Evolutionary conservation across 2,329 filamentous ascomycete genomes (phyloP), one percentile per base, ranked within the genome.

Genomic region (Juglanconis oblonga): DNA sequence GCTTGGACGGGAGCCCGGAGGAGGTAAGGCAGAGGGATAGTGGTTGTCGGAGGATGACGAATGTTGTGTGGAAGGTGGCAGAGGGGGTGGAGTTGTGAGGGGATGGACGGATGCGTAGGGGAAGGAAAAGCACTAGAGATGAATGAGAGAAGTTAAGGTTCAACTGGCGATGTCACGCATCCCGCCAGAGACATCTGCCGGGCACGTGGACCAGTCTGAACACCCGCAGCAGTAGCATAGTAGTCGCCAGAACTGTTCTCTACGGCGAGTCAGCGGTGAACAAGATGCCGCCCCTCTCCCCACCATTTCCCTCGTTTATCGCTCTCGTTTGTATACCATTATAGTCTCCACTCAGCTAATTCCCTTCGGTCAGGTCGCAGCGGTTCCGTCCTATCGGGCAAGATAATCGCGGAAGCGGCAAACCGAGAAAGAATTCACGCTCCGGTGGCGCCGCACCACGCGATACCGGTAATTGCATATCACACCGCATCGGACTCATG

Each of bases 21-120:
- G 42, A 33, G 17, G 47, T 52, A 38, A 49, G 44, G 24, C n/a
- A 52, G 17, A 49, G 36, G 47, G 35, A 42, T 5, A 47, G 42
- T 11, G 49, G n/a, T 24, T 36, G 36, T 17, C 45, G 36, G 9
- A 29, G 53, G 50, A 51, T 56, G 57, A 51, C 57, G 17, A 60
- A 62, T 38, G 38, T 60, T 29, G 31, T 45, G 32, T 62, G 60
- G 60, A 60, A 62, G 57, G 44, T 57, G 35, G 53, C 33, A 4
- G 35, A 49, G 11, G 36, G 51, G 4, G 40, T 38, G 13, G 17
- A 48, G 11, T 38, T 55, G 44, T 40, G n/a, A 17, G 29, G 32
- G 33, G 40, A 2, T 45, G 33, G 52, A 47, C 4, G 29, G 24
- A 33, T 47, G 42, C 40, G 8, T 47, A 48, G 45, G 24, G 3